A percentile compares a stretch with the other conserved stretches of the same genome.
Evolutionary conservation across 129 eudicot species (phyloP).

Genomic region (Apium graveolens): DNA sequence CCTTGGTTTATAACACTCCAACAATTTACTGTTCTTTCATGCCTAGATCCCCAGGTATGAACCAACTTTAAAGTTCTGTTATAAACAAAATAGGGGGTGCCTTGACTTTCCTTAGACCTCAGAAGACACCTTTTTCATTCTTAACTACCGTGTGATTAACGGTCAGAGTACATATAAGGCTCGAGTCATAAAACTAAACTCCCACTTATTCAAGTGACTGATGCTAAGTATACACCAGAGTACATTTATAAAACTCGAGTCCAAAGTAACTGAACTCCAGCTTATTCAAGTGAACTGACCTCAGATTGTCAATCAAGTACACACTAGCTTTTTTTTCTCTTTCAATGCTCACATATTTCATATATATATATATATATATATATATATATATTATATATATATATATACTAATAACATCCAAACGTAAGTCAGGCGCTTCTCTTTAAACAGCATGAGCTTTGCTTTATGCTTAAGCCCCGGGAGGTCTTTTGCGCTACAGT

Average conservation of each 20-base stretch:
- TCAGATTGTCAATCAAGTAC: too few relatives aligned
- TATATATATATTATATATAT: too few relatives aligned
- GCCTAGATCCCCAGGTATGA: background rate
- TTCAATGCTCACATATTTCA: too few relatives aligned
- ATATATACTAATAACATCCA: too few relatives aligned
- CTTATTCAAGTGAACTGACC: too few relatives aligned
- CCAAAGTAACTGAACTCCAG: too few relatives aligned
- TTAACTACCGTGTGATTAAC: background rate
- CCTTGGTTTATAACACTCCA: background rate
- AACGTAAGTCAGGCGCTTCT: background rate
- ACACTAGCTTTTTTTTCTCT: too few relatives aligned
- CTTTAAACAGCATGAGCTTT: background rate
- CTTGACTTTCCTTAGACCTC: background rate
- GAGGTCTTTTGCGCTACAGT: too few relatives aligned
- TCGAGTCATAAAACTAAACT: background rate
- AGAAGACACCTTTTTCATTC: background rate
- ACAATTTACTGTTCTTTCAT: background rate
- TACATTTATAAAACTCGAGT: too few relatives aligned
- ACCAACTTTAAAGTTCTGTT: background rate
- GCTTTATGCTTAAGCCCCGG: background rate
- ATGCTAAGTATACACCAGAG: too few relatives aligned
- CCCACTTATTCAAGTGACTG: background rate
- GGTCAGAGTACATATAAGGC: background rate
- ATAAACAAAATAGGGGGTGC: background rate
- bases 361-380: too few relatives aligned